Evolutionary conservation across 202 grass and related monocot species (phyloP).

Genomic region (Musa balbisiana): DNA sequence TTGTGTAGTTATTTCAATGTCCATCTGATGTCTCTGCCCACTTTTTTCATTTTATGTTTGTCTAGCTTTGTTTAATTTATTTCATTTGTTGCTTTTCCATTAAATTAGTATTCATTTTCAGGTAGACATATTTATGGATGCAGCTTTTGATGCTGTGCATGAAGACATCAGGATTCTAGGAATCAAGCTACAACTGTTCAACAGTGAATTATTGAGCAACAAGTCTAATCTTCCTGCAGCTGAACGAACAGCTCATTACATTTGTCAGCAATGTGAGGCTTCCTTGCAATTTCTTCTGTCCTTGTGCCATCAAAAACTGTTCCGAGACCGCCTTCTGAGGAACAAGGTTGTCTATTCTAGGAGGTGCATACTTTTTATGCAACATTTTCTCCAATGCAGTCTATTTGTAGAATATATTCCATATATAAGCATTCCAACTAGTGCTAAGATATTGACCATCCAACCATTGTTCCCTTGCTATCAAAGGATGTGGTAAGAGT

Average conservation of each 20-base stretch:
- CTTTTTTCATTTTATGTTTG: neutral
- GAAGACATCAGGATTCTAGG: constrained; percentile 67
- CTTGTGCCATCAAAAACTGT: constrained; percentile 81
- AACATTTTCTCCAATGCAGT: neutral
- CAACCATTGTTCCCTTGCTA: neutral
- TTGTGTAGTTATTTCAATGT: neutral
- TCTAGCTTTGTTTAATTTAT: constrained; percentile 4
- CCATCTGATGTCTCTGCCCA: neutral
- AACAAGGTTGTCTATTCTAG: constrained; percentile 51
- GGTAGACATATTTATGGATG: constrained; percentile 95
- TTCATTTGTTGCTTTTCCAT: neutral
- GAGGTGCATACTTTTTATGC: constrained; percentile 4
- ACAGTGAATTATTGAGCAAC: constrained; percentile 23
- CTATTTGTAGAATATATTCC: neutral
- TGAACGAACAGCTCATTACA: constrained; percentile 43
- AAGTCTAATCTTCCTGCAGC: constrained; percentile 34
- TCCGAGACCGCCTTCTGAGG: constrained; percentile 79
- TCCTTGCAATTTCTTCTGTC: constrained; percentile 90
- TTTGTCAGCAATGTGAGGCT: constrained; percentile 81
- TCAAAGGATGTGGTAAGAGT: neutral
- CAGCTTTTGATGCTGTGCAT: constrained; percentile 74
- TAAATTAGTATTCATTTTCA: constrained; percentile 28
- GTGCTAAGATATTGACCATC: neutral
- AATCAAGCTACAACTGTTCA: constrained; percentile 40
- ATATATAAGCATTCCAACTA: neutral